Evolutionary conservation across 257 asterid species (phyloP).

Genomic region (Solanum corneliomulleri): DNA sequence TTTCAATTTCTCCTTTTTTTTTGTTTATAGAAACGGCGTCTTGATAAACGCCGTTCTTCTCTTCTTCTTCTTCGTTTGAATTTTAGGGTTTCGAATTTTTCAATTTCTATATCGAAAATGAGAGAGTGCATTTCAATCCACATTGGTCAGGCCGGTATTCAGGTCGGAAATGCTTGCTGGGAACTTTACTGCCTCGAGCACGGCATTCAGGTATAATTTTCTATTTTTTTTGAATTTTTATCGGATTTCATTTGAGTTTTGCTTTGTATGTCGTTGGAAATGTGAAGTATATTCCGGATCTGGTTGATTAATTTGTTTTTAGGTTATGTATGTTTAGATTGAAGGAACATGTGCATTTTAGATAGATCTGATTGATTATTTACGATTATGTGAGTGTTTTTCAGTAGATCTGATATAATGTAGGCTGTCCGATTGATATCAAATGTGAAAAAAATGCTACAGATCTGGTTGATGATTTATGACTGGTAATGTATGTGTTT

Average conservation of each 20-base stretch:
- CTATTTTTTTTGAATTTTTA: no score
- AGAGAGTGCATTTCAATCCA: constrained; percentile 8
- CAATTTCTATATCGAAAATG: neutral
- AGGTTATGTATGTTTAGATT: neutral
- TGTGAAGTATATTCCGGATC: neutral
- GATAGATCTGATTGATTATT: neutral
- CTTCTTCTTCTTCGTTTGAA: neutral
- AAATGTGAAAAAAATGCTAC: neutral
- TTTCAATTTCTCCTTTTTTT: neutral
- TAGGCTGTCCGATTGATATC: neutral
- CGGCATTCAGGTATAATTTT: constrained; percentile 1
- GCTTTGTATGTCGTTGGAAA: neutral
- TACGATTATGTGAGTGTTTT: no score
- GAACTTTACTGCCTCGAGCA: constrained; percentile 10
- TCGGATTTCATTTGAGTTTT: neutral
- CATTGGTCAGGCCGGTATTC: constrained; percentile 10
- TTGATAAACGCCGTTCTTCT: constrained; percentile 6
- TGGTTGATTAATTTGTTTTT: neutral
- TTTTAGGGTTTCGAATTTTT: neutral
- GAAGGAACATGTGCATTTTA: neutral
- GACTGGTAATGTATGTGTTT: neutral
- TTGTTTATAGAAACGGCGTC: neutral
- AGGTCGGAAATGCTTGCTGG: constrained; percentile 10
- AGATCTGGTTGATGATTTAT: neutral
- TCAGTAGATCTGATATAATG: neutral